phyloP scores from a whole-genome alignment of 257 asterid species.

The Solanum bukasovii region DNA sequence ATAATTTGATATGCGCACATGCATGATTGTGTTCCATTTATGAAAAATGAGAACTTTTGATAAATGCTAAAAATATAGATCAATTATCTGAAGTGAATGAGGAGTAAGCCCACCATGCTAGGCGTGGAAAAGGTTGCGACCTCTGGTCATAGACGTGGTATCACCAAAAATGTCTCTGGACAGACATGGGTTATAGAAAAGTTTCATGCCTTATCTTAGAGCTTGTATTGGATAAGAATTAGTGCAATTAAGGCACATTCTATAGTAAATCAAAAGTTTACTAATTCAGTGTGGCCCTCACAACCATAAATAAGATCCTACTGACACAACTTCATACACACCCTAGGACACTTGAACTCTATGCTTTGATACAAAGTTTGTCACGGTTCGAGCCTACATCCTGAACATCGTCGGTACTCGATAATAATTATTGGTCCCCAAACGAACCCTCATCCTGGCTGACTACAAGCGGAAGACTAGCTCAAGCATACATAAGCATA shows the following conservation, averaged over 20 bases:
- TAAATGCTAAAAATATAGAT: neutral
- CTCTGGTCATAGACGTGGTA: neutral
- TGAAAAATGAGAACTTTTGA: neutral
- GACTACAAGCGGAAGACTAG: neutral
- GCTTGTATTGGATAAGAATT: neutral
- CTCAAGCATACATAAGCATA: neutral
- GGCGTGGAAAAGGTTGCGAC: neutral
- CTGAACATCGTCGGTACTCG: accelerated
- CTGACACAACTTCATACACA: neutral
- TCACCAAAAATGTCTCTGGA: neutral
- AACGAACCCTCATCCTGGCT: too few species aligned
- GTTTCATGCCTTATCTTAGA: neutral
- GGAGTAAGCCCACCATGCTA: neutral
- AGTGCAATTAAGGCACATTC: neutral
- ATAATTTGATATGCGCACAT: neutral
- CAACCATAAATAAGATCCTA: neutral
- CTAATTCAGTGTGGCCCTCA: accelerated
- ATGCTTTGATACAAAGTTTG: neutral
- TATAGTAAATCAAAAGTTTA: neutral
- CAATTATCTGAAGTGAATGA: neutral
- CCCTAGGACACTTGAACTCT: neutral
- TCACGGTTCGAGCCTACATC: neutral
- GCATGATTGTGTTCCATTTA: neutral
- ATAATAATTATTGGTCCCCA: too few species aligned
- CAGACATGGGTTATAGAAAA: neutral